phyloP scores from a whole-genome alignment of 208 protist species.

The Porcisia hertigi region DNA sequence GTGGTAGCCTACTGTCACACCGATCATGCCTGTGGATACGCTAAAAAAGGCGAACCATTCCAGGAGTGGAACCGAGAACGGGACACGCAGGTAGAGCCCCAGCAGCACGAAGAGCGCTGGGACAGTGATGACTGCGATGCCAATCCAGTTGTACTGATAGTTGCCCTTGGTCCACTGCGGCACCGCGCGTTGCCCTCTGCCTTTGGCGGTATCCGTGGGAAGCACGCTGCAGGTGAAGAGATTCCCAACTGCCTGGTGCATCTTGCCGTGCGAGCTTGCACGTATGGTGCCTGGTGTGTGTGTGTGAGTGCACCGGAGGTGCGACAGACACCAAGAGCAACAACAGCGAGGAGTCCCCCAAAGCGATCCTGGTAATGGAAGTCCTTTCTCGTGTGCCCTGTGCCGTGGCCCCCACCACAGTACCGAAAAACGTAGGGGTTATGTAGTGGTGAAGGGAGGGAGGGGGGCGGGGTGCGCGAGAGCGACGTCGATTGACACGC shows the following conservation, averaged over 20 bases:
- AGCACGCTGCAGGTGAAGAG: conserved; percentile 13
- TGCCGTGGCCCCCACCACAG: not conserved
- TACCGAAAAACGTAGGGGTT: not conserved
- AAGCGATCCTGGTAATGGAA: not conserved
- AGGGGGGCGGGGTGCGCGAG: not conserved
- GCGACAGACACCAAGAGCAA: not conserved
- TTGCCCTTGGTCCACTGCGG: conserved; percentile 49
- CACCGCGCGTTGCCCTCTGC: conserved; percentile 36
- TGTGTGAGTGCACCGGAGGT: not conserved
- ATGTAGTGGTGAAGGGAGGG: too few relatives aligned
- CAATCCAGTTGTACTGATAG: conserved; percentile 51
- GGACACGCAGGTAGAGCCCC: conserved; percentile 30
- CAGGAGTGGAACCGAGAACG: conserved; percentile 21
- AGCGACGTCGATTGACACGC: not conserved
- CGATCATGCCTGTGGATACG: conserved; percentile 71
- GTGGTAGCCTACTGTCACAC: conserved; percentile 89
- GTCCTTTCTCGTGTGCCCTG: not conserved
- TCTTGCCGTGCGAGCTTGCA: not conserved
- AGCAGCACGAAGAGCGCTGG: conserved; percentile 27
- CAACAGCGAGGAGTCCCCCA: not conserved
- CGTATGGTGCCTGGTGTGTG: too few relatives aligned
- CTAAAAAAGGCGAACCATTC: conserved; percentile 41
- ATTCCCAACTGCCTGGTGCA: not conserved
- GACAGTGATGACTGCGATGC: conserved; percentile 36
- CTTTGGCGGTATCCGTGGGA: conserved; percentile 9